These are phyloP conservation scores for Paraphysoderma sedebokerense DNA, from an alignment of 371 early-diverging fungal genomes.

Conservation along the genomic window DNA sequence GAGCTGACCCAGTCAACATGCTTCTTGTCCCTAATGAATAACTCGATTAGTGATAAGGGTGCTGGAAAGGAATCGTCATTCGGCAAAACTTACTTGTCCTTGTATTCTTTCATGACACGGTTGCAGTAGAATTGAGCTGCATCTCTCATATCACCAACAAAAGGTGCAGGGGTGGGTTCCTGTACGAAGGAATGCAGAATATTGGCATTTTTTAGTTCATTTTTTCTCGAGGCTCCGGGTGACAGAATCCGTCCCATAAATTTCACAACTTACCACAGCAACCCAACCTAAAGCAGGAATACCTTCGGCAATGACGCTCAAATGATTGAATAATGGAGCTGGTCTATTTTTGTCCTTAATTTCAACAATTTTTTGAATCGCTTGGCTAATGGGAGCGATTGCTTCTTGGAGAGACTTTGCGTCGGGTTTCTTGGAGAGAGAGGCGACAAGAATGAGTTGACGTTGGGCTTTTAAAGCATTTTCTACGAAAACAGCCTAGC, in stretches of 20 bases:
- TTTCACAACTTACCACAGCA: slow-evolving; percentile 45
- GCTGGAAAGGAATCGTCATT: neutral
- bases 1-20: slow-evolving; percentile 73
- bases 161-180: slow-evolving; percentile 79
- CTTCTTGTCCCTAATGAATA: slow-evolving; percentile 36
- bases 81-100: slow-evolving; percentile 50
- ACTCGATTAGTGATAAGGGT: too few species aligned
- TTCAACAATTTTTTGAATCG: slow-evolving; percentile 38
- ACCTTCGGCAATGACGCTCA: slow-evolving; percentile 75
- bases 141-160: slow-evolving; percentile 74
- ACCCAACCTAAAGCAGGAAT: slow-evolving; percentile 87
- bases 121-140: slow-evolving; percentile 81
- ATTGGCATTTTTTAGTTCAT: neutral
- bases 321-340: slow-evolving; percentile 52
- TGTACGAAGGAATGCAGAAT: too few species aligned
- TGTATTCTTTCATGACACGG: slow-evolving; percentile 74
- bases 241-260: too few species aligned
- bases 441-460: slow-evolving; percentile 52
- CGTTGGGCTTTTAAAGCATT: slow-evolving; percentile 48
- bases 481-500: slow-evolving; percentile 25
- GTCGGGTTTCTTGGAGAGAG: slow-evolving; percentile 59
- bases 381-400: slow-evolving; percentile 50
- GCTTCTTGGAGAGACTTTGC: neutral
- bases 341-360: slow-evolving; percentile 61
- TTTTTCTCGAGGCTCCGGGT: too few species aligned